Base-by-base conservation (phyloP, 1,284 basidiomycete genomes). In the Moesziomyces globuligerus region DNA sequence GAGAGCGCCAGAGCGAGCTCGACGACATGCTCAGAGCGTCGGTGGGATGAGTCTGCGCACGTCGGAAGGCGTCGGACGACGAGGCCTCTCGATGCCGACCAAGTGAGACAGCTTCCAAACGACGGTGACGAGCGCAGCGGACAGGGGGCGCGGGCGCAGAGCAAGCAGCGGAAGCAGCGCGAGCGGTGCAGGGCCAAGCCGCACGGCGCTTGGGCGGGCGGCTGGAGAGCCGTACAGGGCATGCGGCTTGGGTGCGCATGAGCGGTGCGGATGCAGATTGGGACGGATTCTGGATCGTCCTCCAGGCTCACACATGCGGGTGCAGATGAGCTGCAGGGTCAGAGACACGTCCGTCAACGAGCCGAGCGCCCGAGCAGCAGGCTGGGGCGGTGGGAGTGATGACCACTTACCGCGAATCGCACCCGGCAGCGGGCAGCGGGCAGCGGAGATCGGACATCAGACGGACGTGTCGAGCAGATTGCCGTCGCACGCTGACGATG, bases 41-140 rank as follows among this genome's bases (percentile, higher is more conserved):
- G n/a, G n/a, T n/a, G n/a, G n/a, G n/a, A n/a, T n/a, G n/a, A n/a
- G n/a, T n/a, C n/a, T 13, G 15, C 7, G 15, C 25, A 44, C 40
- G 45, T 40, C 51, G 37, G 28, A 34, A 53, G 34, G 51, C 29
- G 15, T 29, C 38, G 48, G 43, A 41, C 36, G 18, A 47, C 38
- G n/a, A 41, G 23, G 28, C 28, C 42, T 37, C 48, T n/a, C 23
- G 32, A 32, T 41, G 43, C 62, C 62, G 56, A 48, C 43, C 44
- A 34, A 49, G 62, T 59, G 62, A 66, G 52, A 66, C 62, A 55
- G 47, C 51, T 50, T 58, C 50, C 26, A 57, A 50, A 41, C 40
- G 20, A 47, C 21, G 56, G 45, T 55, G 51, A 54, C 50, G 48
- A 28, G 32, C 34, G 23, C 34, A 48, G 32, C 34, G 45, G 52